Evolutionary conservation across 176 grass and related monocot genomes (phyloP).

Genomic region (Raddia guianensis): DNA sequence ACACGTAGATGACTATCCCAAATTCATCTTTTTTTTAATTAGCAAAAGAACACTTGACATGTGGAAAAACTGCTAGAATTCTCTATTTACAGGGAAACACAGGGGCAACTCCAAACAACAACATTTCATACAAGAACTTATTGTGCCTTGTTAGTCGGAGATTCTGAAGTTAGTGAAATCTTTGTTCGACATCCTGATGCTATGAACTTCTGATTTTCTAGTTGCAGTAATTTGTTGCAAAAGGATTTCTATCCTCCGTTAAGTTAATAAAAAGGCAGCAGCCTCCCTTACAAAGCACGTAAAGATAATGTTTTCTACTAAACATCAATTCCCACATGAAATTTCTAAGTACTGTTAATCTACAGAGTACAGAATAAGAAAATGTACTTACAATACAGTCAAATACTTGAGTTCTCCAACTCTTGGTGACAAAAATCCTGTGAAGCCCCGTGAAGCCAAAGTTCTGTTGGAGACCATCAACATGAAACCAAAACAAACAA

Average conservation of each 20-base stretch:
- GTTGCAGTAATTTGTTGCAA: background rate
- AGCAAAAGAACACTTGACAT: background rate
- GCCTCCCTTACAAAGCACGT: background rate
- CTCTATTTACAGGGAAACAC: conserved; percentile 2
- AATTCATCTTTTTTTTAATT: background rate
- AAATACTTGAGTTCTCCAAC: conserved; percentile 84
- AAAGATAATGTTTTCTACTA: background rate
- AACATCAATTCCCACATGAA: background rate
- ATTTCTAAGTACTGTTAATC: background rate
- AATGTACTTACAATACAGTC: conserved; percentile 65
- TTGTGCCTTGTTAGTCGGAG: background rate
- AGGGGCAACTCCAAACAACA: conserved; percentile 7
- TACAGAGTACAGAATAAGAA: background rate
- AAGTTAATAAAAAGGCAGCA: background rate
- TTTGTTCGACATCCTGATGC: background rate
- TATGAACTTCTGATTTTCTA: background rate
- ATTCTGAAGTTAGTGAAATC: background rate
- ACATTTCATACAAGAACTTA: background rate
- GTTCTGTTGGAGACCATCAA: conserved; percentile 52
- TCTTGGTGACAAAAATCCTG: conserved; percentile 72
- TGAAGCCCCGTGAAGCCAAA: conserved; percentile 74
- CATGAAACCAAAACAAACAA: background rate
- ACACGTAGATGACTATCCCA: background rate
- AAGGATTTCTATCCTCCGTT: background rate
- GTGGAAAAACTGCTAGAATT: background rate